Conservation (phyloP, 2,329 filamentous ascomycete genomes). For the Lasiodiplodia citricola region DNA sequence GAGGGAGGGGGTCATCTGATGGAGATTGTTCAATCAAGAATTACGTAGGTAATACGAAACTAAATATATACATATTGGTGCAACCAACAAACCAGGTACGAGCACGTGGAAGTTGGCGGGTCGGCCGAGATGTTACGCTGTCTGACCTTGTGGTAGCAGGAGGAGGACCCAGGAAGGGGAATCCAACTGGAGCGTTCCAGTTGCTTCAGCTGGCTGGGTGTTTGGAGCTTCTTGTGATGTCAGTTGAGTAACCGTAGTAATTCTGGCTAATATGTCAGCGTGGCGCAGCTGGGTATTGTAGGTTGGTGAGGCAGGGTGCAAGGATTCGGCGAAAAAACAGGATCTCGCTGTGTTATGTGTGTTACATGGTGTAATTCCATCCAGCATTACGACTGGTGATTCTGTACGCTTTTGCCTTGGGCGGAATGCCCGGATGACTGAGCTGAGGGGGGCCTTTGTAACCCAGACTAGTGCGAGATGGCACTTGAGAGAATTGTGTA, state of each 20-base stretch:
- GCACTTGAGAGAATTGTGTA: neutral
- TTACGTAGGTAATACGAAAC: neutral
- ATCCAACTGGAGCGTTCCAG: neutral
- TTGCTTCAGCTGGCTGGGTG: neutral
- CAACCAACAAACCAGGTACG: neutral
- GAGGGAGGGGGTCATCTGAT: neutral
- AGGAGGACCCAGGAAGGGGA: neutral
- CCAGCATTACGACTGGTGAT: neutral
- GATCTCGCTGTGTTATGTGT: neutral
- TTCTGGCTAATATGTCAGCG: neutral
- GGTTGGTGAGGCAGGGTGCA: neutral
- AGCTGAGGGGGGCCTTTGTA: neutral
- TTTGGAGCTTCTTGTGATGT: neutral
- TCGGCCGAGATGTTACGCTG: neutral
- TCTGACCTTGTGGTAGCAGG: neutral
- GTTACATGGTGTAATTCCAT: neutral
- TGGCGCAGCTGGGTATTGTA: neutral
- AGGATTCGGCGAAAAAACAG: slow-evolving; percentile 14
- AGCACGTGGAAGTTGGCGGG: neutral
- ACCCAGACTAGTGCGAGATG: neutral
- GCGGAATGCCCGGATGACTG: neutral
- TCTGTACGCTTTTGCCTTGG: neutral
- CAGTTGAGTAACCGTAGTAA: neutral
- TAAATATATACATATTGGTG: neutral
- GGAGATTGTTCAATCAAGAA: neutral